Conservation (phyloP, 2,329 filamentous ascomycete species). For the Colletotrichum graminicola region DNA sequence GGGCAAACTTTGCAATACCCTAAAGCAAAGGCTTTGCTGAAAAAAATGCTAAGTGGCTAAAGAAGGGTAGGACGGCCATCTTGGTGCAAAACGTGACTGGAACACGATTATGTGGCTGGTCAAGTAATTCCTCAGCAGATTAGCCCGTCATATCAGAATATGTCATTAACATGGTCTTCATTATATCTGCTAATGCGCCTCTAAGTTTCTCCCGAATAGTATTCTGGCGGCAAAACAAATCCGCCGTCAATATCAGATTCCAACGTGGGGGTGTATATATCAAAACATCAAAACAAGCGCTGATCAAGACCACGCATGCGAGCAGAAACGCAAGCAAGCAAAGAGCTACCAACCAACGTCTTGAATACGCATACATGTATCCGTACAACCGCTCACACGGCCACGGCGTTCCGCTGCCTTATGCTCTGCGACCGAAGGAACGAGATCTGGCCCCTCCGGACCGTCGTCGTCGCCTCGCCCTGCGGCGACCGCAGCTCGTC, state of each 20-base stretch:
- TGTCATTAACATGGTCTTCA: not conserved
- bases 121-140: too few relatives aligned
- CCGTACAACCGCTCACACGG: constrained; percentile 19
- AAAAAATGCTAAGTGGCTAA: not conserved
- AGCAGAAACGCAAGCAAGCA: not conserved
- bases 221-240: not conserved
- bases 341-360: not conserved
- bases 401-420: constrained; percentile 32
- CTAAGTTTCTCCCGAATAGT: not conserved
- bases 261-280: not conserved
- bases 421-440: constrained; percentile 36
- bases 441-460: constrained; percentile 33
- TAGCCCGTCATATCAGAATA: not conserved
- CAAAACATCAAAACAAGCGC: not conserved
- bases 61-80: not conserved
- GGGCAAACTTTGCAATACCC: too few relatives aligned
- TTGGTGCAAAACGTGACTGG: not conserved
- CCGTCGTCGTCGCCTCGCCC: constrained; percentile 28
- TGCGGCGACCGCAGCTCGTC: constrained; percentile 36
- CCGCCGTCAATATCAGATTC: too few relatives aligned
- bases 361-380: not conserved
- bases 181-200: not conserved
- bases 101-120: too few relatives aligned
- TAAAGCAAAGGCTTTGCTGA: not conserved
- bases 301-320: not conserved